These are phyloP conservation scores for Amanita muscaria DNA, from an alignment of 768 basidiomycete species.

Conservation along the genomic window DNA sequence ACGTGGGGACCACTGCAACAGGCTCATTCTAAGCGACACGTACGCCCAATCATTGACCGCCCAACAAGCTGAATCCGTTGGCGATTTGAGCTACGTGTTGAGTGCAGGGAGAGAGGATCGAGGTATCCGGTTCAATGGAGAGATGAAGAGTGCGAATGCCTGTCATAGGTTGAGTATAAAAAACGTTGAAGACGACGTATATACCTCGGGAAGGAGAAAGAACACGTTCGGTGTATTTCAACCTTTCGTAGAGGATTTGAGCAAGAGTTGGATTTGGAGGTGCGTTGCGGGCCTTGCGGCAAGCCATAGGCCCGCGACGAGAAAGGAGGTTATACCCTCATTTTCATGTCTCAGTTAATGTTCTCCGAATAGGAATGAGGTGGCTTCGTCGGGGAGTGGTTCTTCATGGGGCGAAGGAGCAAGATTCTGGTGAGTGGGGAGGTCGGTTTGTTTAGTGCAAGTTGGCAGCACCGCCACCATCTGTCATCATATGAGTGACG, in stretches of 20 bases:
- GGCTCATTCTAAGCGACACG: too few relatives aligned
- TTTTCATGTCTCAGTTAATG: conserved; percentile 66
- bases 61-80: conserved; percentile 63
- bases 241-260: conserved; percentile 40
- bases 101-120: conserved; percentile 51
- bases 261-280: conserved; percentile 20
- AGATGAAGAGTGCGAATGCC: conserved; percentile 67
- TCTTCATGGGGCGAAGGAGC: conserved; percentile 41
- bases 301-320: too few relatives aligned
- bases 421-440: conserved; percentile 58
- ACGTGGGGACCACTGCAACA: too few relatives aligned
- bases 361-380: conserved; percentile 67
- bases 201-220: conserved; percentile 56
- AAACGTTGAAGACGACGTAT: conserved; percentile 12
- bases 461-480: conserved; percentile 55
- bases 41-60: conserved; percentile 49
- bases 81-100: conserved; percentile 56
- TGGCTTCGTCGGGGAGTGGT: conserved; percentile 62
- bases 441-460: conserved; percentile 69
- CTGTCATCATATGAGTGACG: too few relatives aligned
- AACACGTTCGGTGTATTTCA: conserved; percentile 64
- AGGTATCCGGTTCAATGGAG: conserved; percentile 43
- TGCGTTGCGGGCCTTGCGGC: too few relatives aligned
- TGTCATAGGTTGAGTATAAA: conserved; percentile 17
- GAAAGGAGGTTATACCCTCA: conserved; percentile 51